Percentiles rank a stretch among this genome's conserved stretches.
These are phyloP conservation scores for Cladorrhinum sp. DNA, from an alignment of 2,329 filamentous ascomycete genomes.

Conservation along the genomic window DNA sequence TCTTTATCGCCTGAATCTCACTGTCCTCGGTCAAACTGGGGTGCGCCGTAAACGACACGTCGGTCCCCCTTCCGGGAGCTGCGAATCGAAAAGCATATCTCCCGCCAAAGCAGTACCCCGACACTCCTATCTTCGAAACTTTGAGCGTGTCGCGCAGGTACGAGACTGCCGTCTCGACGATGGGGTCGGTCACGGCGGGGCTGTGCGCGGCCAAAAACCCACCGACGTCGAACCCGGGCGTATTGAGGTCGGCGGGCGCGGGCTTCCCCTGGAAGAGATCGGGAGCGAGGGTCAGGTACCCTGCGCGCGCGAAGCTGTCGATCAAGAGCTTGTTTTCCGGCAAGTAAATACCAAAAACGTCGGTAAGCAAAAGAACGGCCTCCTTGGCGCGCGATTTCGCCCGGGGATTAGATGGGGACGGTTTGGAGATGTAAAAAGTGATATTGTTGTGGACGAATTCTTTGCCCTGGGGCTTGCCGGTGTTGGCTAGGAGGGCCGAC, in stretches of 20 bases:
- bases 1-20: conserved; percentile 56
- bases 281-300: conserved; percentile 63
- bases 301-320: conserved; percentile 64
- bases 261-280: conserved; percentile 63
- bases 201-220: conserved; percentile 42
- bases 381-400: conserved; percentile 11
- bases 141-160: conserved; percentile 48
- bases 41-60: conserved; percentile 62
- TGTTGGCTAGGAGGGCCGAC: conserved; percentile 21
- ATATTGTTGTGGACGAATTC: conserved; percentile 20
- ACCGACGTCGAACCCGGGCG: conserved; percentile 40
- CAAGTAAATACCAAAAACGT: conserved; percentile 31
- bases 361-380: conserved; percentile 30
- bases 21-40: conserved; percentile 58
- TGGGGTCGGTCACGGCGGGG: conserved; percentile 42
- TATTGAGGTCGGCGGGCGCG: conserved; percentile 40
- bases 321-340: conserved; percentile 43
- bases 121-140: conserved; percentile 51
- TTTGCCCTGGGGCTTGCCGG: conserved; percentile 22
- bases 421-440: conserved; percentile 28
- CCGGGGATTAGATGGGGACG: conserved; percentile 7
- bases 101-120: conserved; percentile 66
- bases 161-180: conserved; percentile 45
- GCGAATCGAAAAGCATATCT: conserved; percentile 55
- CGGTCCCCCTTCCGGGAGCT: conserved; percentile 48